A percentile compares a stretch with the other conserved stretches of the same genome.
Evolutionary conservation across 2,329 filamentous ascomycete species (phyloP).

Genomic region (Aureobasidium sp.): DNA sequence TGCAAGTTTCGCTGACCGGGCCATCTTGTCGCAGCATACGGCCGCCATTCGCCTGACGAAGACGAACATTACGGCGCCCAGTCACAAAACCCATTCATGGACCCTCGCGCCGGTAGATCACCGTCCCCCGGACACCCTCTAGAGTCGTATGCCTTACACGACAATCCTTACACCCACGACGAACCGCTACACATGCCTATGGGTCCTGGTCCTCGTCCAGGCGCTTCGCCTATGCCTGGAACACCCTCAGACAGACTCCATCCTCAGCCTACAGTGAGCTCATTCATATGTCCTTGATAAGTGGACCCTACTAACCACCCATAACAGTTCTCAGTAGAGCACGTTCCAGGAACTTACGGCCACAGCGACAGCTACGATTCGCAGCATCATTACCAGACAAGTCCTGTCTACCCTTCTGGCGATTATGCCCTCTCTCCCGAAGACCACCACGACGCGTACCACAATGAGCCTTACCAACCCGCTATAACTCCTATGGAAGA

Average conservation of each 20-base stretch:
- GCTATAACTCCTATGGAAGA: slow-evolving; percentile 27
- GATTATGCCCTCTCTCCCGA: slow-evolving; percentile 76
- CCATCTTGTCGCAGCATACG: slow-evolving; percentile 15
- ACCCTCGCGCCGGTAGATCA: slow-evolving; percentile 53
- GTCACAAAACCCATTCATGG: slow-evolving; percentile 37
- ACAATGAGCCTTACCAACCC: slow-evolving; percentile 74
- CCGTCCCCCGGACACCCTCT: slow-evolving; percentile 72
- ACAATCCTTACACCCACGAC: slow-evolving; percentile 58
- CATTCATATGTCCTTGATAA: not conserved
- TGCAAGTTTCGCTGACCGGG: slow-evolving; percentile 10
- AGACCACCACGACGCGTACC: slow-evolving; percentile 81
- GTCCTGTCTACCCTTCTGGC: slow-evolving; percentile 30
- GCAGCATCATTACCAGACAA: slow-evolving; percentile 27
- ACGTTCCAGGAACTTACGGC: slow-evolving; percentile 53
- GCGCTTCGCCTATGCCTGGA: slow-evolving; percentile 19
- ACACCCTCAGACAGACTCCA: slow-evolving; percentile 70
- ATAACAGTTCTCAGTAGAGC: slow-evolving; percentile 61
- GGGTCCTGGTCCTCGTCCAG: slow-evolving; percentile 46
- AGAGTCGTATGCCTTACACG: slow-evolving; percentile 74
- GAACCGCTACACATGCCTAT: slow-evolving; percentile 63
- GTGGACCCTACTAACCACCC: slow-evolving; percentile 10
- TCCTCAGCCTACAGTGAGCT: slow-evolving; percentile 74
- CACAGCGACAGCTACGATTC: slow-evolving; percentile 56
- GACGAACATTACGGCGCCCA: slow-evolving; percentile 23
- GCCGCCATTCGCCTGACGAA: slow-evolving; percentile 20